Conservation (phyloP, 768 basidiomycete genomes). For the Amanita inopinata region DNA sequence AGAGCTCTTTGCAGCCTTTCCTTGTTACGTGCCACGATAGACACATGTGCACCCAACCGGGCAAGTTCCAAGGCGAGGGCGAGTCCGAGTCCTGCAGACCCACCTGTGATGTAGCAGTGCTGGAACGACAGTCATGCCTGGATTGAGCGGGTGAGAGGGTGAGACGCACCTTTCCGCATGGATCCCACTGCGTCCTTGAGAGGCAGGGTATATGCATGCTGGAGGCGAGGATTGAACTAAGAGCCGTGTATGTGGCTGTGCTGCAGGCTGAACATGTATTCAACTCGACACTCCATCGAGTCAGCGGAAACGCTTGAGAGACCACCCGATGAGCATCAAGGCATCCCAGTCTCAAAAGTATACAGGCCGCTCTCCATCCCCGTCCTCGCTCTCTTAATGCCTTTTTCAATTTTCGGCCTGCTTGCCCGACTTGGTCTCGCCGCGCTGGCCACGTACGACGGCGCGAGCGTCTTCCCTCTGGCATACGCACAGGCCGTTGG, state of each 20-base stretch:
- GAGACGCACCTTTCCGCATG: conserved; percentile 30
- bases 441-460: conserved; percentile 67
- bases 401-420: conserved; percentile 77
- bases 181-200: conserved; percentile 36
- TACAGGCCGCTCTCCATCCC: conserved; percentile 49
- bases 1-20: conserved; percentile 52
- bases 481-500: conserved; percentile 83
- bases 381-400: conserved; percentile 63
- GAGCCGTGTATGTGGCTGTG: not conserved
- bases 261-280: not conserved
- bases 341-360: conserved; percentile 21
- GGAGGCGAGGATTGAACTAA: not conserved
- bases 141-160: not conserved
- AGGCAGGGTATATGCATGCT: conserved; percentile 14
- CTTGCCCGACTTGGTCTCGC: conserved; percentile 73
- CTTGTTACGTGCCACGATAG: conserved; percentile 75
- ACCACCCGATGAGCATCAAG: conserved; percentile 22
- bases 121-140: conserved; percentile 22
- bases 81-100: conserved; percentile 73
- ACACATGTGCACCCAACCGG: conserved; percentile 67
- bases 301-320: conserved; percentile 26
- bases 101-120: conserved; percentile 86
- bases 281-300: conserved; percentile 11
- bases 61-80: conserved; percentile 60
- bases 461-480: conserved; percentile 68